These are phyloP conservation scores for Corylus americana DNA, from an alignment of 306 rosid species.

Conservation along the genomic window DNA sequence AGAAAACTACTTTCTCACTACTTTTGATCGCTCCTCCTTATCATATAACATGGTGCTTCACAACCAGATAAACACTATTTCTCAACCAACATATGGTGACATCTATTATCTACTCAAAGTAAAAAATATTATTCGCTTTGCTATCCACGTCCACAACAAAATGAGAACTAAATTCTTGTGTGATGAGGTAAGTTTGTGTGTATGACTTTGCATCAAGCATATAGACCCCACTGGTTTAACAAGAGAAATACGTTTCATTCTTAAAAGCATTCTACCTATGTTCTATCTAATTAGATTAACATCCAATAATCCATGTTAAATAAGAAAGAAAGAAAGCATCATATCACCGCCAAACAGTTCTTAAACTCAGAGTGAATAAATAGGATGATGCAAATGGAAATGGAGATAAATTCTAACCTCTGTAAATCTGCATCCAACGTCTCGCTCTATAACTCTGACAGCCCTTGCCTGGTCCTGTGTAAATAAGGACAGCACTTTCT, in stretches of 20 bases:
- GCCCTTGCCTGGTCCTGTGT: conserved; percentile 67
- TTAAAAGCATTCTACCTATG: not conserved
- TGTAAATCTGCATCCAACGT: conserved; percentile 77
- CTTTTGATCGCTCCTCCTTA: not conserved
- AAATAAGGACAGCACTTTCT: conserved; percentile 78
- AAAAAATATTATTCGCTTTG: not conserved
- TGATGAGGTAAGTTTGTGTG: not conserved
- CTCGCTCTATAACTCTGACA: conserved; percentile 74
- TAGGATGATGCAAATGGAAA: conserved; percentile 10
- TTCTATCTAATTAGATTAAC: not conserved
- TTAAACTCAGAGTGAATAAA: conserved; percentile 14
- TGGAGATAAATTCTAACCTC: conserved; percentile 57
- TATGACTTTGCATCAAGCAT: not conserved
- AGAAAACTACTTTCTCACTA: not conserved
- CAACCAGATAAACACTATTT: not conserved
- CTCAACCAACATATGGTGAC: not conserved
- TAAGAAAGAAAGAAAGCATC: not conserved
- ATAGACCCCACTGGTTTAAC: not conserved
- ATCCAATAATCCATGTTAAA: not conserved
- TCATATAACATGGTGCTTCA: not conserved
- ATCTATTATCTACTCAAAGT: not conserved
- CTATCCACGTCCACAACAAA: not conserved
- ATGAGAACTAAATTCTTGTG: not conserved
- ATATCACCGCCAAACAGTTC: not conserved
- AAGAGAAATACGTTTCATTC: not conserved